A percentile compares a stretch with the other conserved stretches of the same genome.
Evolutionary conservation across 2,329 filamentous ascomycete species (phyloP).

Genomic region (Dothistroma pini): DNA sequence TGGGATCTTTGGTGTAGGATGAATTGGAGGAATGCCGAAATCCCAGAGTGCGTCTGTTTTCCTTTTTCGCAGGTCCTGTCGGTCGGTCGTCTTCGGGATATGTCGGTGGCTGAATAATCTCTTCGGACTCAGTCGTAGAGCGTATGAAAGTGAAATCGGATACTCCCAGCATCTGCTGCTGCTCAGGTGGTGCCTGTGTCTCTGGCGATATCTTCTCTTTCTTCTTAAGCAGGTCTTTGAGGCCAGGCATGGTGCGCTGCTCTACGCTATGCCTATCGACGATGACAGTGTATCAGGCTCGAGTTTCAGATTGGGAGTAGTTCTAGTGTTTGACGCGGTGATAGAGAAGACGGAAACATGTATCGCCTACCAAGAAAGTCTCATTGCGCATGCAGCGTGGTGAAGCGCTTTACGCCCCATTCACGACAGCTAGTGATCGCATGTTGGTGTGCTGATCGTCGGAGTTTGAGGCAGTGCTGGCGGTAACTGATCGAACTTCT

Average conservation of each 20-base stretch:
- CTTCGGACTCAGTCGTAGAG: slow-evolving; percentile 75
- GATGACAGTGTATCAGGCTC: background rate
- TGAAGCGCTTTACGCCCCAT: background rate
- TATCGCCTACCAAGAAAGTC: background rate
- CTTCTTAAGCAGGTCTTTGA: slow-evolving; percentile 61
- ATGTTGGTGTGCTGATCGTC: background rate
- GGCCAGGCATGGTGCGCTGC: slow-evolving; percentile 47
- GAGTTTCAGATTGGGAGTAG: background rate
- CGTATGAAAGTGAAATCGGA: slow-evolving; percentile 80
- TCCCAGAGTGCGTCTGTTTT: slow-evolving; percentile 31
- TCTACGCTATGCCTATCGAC: background rate
- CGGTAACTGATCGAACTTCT: background rate
- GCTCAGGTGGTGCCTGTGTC: slow-evolving; percentile 30
- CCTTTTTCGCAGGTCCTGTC: slow-evolving; percentile 15
- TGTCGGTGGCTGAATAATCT: slow-evolving; percentile 69
- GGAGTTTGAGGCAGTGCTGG: background rate
- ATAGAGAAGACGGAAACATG: background rate
- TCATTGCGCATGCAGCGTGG: background rate
- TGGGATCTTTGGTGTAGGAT: slow-evolving; percentile 23
- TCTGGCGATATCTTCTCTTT: slow-evolving; percentile 51
- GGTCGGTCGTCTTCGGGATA: slow-evolving; percentile 43
- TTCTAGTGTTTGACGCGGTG: background rate
- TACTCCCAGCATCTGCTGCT: slow-evolving; percentile 25
- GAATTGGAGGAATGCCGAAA: slow-evolving; percentile 36
- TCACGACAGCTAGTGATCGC: background rate